Conservation (phyloP, 73 alveolate genomes). For the Symbiodinium natans region DNA sequence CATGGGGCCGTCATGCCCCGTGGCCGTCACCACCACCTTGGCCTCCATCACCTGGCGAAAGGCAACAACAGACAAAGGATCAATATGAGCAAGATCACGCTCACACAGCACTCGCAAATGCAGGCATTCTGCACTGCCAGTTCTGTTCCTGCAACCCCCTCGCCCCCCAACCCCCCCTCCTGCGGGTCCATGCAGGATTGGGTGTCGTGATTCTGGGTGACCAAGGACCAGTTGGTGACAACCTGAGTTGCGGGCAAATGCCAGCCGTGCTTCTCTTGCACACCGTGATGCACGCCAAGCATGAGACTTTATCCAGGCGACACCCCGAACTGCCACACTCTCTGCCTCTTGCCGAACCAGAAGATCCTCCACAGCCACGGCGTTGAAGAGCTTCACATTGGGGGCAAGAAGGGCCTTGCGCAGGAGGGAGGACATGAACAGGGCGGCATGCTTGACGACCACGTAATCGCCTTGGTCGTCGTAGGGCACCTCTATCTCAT, state of each 20-base stretch:
- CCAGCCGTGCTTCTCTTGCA: no score
- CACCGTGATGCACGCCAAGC: no score
- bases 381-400: slow-evolving; percentile 92
- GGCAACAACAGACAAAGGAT: no score
- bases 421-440: slow-evolving; percentile 87
- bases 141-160: no score
- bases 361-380: slow-evolving; percentile 91
- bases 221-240: slow-evolving; percentile 93
- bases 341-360: slow-evolving; percentile 66
- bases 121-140: not conserved
- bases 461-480: slow-evolving; percentile 93
- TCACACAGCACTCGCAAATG: not conserved
- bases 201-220: slow-evolving; percentile 75
- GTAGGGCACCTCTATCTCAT: slow-evolving; percentile 82
- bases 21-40: slow-evolving; percentile 84
- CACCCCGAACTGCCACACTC: slow-evolving; percentile 57
- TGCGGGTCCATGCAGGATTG: slow-evolving; percentile 94
- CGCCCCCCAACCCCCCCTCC: no score
- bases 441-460: slow-evolving; percentile 94
- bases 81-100: no score
- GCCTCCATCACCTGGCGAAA: slow-evolving; percentile 79
- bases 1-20: slow-evolving; percentile 94
- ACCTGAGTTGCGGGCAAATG: not conserved
- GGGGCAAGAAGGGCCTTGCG: slow-evolving; percentile 85
- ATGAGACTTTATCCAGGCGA: not conserved